Evolutionary conservation across 192 early-diverging fungal genomes (phyloP).

Genomic region (Funneliformis mosseae): DNA sequence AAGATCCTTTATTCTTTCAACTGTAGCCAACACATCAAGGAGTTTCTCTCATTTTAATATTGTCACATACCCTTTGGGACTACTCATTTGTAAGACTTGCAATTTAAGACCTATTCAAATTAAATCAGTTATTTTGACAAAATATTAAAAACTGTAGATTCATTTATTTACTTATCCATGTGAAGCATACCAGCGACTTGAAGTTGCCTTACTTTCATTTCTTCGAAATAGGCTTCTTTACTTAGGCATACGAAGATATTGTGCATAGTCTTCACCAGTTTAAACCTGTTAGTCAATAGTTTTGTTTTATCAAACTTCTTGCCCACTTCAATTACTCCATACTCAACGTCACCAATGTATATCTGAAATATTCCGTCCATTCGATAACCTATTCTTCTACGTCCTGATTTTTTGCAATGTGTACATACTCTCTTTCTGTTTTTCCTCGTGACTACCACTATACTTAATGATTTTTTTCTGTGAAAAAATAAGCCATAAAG

Average conservation of each 20-base stretch:
- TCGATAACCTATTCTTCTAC: slow-evolving; percentile 3
- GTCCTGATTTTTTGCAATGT: slow-evolving; percentile 4
- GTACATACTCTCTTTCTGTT: slow-evolving; percentile 20
- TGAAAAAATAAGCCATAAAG: slow-evolving; percentile 28
- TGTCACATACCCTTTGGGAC: slow-evolving; percentile 26
- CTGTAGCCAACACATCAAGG: slow-evolving; percentile 16
- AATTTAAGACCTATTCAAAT: slow-evolving; percentile 32
- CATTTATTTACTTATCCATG: slow-evolving; percentile 19
- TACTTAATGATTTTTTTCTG: slow-evolving; percentile 25
- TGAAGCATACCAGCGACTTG: slow-evolving; percentile 8
- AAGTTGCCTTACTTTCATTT: background rate
- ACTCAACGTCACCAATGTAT: slow-evolving; percentile 30
- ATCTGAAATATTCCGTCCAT: slow-evolving; percentile 29
- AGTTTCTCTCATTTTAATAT: slow-evolving; percentile 28
- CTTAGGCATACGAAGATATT: slow-evolving; percentile 33
- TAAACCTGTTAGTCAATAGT: slow-evolving; percentile 20
- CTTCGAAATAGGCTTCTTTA: background rate
- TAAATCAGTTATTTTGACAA: slow-evolving; percentile 19
- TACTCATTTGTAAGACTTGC: slow-evolving; percentile 31
- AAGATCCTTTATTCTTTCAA: slow-evolving; percentile 22
- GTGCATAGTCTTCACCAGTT: slow-evolving; percentile 29
- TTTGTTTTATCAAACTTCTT: slow-evolving; percentile 33
- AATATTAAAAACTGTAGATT: background rate
- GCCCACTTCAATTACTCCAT: slow-evolving; percentile 25
- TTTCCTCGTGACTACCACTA: slow-evolving; percentile 17